Percentiles rank a stretch among this genome's conserved stretches.
phyloP scores from a whole-genome alignment of 495 filamentous ascomycete genomes.

The Talaromyces ruber region DNA sequence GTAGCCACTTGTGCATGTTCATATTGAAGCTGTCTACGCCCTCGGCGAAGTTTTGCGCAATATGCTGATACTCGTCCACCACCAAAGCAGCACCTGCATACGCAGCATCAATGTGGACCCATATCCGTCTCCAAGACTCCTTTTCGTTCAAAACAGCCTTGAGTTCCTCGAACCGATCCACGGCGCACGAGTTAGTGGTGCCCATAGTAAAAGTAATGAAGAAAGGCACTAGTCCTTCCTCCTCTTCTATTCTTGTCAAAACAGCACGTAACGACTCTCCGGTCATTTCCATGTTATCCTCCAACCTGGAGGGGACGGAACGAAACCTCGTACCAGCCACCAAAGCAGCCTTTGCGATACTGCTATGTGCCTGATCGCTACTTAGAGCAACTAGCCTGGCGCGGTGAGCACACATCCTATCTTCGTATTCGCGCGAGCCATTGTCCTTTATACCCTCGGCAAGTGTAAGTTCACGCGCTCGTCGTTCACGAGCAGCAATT shows the following conservation, averaged over 20 bases:
- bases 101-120: slow-evolving; percentile 96
- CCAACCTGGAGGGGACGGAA: slow-evolving; percentile 49
- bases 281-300: slow-evolving; percentile 64
- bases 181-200: slow-evolving; percentile 79
- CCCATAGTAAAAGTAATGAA: slow-evolving; percentile 81
- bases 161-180: slow-evolving; percentile 73
- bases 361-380: slow-evolving; percentile 71
- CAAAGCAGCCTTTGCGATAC: slow-evolving; percentile 78
- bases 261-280: slow-evolving; percentile 47
- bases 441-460: slow-evolving; percentile 39
- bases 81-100: slow-evolving; percentile 85
- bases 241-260: slow-evolving; percentile 51
- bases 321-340: slow-evolving; percentile 78
- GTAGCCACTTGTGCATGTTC: slow-evolving; percentile 98
- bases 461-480: slow-evolving; percentile 47
- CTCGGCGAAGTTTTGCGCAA: slow-evolving; percentile 49
- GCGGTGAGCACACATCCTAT: slow-evolving; percentile 56
- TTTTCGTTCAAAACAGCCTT: slow-evolving; percentile 53
- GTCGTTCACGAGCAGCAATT: slow-evolving; percentile 79
- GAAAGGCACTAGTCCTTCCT: slow-evolving; percentile 69
- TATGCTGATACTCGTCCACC: slow-evolving; percentile 68
- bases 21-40: slow-evolving; percentile 82
- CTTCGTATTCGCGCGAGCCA: slow-evolving; percentile 33
- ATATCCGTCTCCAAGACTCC: slow-evolving; percentile 51
- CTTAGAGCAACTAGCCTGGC: slow-evolving; percentile 72